phyloP scores from a whole-genome alignment of 179 eudicot genomes.

The Spinacia oleracea region DNA sequence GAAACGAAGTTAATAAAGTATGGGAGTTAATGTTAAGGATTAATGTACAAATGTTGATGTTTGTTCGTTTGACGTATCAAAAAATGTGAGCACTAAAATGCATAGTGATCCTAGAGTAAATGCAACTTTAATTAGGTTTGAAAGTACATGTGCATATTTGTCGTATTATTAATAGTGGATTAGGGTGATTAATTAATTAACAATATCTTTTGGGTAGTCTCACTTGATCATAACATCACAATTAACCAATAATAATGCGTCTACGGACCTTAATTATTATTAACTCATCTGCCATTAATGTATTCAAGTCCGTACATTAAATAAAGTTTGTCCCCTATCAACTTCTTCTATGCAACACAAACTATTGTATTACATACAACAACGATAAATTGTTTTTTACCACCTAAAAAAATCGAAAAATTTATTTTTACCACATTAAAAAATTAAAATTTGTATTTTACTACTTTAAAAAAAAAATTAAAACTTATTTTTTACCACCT shows the following conservation, averaged over 20 bases:
- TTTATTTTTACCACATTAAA: too few relatives aligned
- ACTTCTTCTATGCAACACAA: not conserved
- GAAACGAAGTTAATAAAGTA: too few relatives aligned
- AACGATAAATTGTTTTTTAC: too few relatives aligned
- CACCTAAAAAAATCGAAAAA: too few relatives aligned
- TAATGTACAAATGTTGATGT: not conserved
- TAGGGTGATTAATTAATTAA: too few relatives aligned
- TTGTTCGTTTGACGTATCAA: not conserved
- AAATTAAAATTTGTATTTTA: too few relatives aligned
- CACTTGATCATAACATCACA: slow-evolving; percentile 22
- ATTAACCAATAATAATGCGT: slow-evolving; percentile 21
- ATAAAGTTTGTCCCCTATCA: not conserved
- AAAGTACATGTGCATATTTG: slow-evolving; percentile 26
- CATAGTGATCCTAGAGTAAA: slow-evolving; percentile 21
- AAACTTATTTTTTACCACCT: too few relatives aligned
- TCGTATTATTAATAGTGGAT: slow-evolving; percentile 23
- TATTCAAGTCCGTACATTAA: slow-evolving; percentile 16
- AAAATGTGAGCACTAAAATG: slow-evolving; percentile 14
- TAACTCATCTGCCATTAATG: not conserved
- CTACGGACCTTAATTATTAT: slow-evolving; percentile 13
- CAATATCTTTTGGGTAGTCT: slow-evolving; percentile 24
- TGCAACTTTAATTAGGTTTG: slow-evolving; percentile 10
- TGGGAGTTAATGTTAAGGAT: too few relatives aligned
- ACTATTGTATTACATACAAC: too few relatives aligned
- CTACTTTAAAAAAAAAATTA: too few relatives aligned